Evolutionary conservation across 495 filamentous ascomycete genomes (phyloP).

Genomic region (Penicillium lagena): DNA sequence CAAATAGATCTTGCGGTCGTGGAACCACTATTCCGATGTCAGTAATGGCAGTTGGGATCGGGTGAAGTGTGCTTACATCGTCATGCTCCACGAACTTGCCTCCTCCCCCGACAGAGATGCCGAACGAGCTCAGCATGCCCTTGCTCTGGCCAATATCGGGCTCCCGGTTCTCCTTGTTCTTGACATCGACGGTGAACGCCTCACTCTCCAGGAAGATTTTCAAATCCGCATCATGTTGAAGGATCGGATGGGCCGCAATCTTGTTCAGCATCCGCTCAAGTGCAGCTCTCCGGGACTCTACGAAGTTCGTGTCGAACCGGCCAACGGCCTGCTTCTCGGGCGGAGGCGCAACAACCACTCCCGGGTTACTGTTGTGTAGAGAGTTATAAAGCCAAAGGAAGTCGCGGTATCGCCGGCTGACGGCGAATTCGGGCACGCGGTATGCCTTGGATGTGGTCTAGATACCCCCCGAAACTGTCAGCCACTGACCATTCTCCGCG

Average conservation of each 20-base stretch:
- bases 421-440: constrained; percentile 80
- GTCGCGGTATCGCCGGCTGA: constrained; percentile 89
- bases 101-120: constrained; percentile 65
- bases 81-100: constrained; percentile 96
- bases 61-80: constrained; percentile 56
- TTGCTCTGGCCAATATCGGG: constrained; percentile 83
- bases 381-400: constrained; percentile 97
- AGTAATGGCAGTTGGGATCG: neutral
- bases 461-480: neutral
- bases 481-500: neutral
- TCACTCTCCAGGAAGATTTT: constrained; percentile 97
- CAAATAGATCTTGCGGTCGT: constrained; percentile 88
- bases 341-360: constrained; percentile 90
- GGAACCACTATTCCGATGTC: constrained; percentile 70
- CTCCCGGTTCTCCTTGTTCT: constrained; percentile 93
- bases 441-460: constrained; percentile 96
- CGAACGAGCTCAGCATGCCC: constrained; percentile 81
- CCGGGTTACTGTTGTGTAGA: constrained; percentile 88
- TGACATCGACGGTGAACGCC: constrained; percentile 89
- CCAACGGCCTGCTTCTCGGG: constrained; percentile 98
- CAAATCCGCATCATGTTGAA: constrained; percentile 88
- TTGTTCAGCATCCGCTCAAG: constrained; percentile 97
- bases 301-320: constrained; percentile 93
- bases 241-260: constrained; percentile 78
- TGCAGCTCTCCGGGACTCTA: constrained; percentile 83